Base-by-base conservation (phyloP, 148 eudicot species). In the Cornus kousa region DNA sequence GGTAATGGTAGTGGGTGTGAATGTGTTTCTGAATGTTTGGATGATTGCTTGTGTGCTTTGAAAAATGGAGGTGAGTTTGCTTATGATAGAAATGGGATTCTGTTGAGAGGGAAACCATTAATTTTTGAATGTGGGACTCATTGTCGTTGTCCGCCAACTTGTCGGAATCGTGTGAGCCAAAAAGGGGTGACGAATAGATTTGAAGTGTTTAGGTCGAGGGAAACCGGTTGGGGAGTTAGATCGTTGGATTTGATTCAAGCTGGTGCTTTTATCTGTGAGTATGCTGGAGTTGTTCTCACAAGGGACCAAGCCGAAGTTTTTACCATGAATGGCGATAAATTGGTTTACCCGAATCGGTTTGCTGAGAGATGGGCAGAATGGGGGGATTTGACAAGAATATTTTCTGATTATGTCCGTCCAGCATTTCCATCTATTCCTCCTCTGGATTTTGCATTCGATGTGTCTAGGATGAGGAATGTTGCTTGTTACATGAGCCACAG, bases 401-500 rank as follows among this genome's bases (percentile, higher is more conserved):
- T 83, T 79, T 69, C 90, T 2, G 91, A 89, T 55, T 93, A 91
- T 87, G 87, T 85, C 77, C 82, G 72, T 48, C 98, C 97, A 17
- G 32, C 88, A 5, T 78, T 85, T 78, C 97, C 97, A 20, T 85
- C 90, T 7, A 78, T 89, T 74, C 95, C 98, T 73, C 97, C 97
- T 32, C 71, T 93, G 83, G 99, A 93, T 84, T 90, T 89, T 80
- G 97, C 98, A 9, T 85, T 95, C 88, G 97, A 95, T 86, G 96
- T 95, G 55, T 95, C 98, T 12, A 88, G 87, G 71, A 75, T 90
- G 93, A 91, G 98, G 81, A 95, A 93, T 84, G 91, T 91, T 74
- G 96, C 97, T 74, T 93, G 94, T 82, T 95, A 95, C 74, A 89
- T 95, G 43, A 91, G 97, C 84, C 94, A 93, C 78, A 95, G 96